phyloP scores from a whole-genome alignment of 371 early-diverging fungal genomes.

The Rhizopus sp. region DNA sequence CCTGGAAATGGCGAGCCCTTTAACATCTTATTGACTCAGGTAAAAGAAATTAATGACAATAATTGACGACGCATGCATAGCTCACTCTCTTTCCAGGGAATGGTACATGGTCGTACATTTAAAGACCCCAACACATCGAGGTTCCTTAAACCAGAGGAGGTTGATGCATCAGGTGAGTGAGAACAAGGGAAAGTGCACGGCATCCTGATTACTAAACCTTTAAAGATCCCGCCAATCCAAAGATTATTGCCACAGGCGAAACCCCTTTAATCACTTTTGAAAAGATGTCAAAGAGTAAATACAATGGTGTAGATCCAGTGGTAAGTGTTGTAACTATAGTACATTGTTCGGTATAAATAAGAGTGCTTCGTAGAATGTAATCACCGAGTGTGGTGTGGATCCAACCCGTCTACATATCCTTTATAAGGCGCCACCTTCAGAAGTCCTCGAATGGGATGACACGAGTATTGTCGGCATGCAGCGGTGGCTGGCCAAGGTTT shows the following conservation, averaged over 20 bases:
- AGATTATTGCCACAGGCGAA: conserved; percentile 65
- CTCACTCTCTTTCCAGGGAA: conserved; percentile 62
- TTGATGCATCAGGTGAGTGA: conserved; percentile 58
- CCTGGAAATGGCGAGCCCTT: conserved; percentile 84
- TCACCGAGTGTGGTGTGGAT: conserved; percentile 79
- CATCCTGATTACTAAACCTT: not conserved
- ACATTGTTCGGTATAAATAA: not conserved
- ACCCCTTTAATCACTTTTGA: conserved; percentile 72
- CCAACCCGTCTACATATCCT: conserved; percentile 87
- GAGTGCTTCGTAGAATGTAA: conserved; percentile 53
- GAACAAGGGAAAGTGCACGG: too few relatives aligned
- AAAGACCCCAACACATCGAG: conserved; percentile 75
- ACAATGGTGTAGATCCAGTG: conserved; percentile 90
- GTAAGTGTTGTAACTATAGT: conserved; percentile 29
- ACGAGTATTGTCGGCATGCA: conserved; percentile 90
- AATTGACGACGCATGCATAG: not conserved
- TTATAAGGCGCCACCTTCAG: conserved; percentile 87
- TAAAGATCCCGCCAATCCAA: conserved; percentile 55
- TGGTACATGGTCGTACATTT: conserved; percentile 91
- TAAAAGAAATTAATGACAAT: conserved; percentile 20
- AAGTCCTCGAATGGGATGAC: conserved; percentile 92
- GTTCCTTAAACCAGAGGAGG: conserved; percentile 82
- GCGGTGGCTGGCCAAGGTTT: conserved; percentile 73
- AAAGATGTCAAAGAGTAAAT: conserved; percentile 96
- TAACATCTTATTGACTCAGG: conserved; percentile 79